Percentiles rank a stretch among this genome's conserved stretches.
These are phyloP conservation scores for Ceratocystis smalleyi DNA, from an alignment of 2,329 filamentous ascomycete genomes.

Conservation along the genomic window DNA sequence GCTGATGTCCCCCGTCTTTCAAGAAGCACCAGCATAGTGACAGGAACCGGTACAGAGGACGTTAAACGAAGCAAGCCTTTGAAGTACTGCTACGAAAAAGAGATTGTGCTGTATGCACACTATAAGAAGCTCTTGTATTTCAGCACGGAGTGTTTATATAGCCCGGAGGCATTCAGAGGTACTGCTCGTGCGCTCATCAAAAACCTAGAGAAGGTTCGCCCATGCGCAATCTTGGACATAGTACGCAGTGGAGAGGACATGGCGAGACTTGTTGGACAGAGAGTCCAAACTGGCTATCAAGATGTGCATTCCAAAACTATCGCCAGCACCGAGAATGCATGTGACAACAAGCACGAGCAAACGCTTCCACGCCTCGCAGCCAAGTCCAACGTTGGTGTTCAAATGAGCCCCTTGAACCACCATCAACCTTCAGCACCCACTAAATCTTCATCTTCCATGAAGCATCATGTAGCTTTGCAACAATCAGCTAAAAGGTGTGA, in stretches of 20 bases:
- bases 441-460: not conserved
- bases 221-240: slow-evolving; percentile 88
- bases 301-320: not conserved
- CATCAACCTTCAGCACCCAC: not conserved
- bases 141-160: slow-evolving; percentile 96
- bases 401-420: no score
- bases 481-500: slow-evolving; percentile 72
- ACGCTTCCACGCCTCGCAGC: not conserved
- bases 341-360: not conserved
- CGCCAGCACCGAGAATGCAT: not conserved
- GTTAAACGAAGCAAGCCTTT: slow-evolving; percentile 92
- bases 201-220: slow-evolving; percentile 80
- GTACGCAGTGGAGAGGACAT: slow-evolving; percentile 93
- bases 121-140: slow-evolving; percentile 97
- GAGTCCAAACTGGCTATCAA: not conserved
- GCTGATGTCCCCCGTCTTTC: slow-evolving; percentile 80
- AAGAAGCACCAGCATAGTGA: slow-evolving; percentile 81
- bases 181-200: slow-evolving; percentile 87
- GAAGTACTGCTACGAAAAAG: slow-evolving; percentile 98
- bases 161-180: slow-evolving; percentile 87
- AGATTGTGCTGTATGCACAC: slow-evolving; percentile 94
- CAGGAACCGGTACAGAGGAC: slow-evolving; percentile 58
- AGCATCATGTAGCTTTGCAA: slow-evolving; percentile 25
- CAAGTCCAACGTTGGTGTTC: not conserved
- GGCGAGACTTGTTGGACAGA: slow-evolving; percentile 53